These are phyloP conservation scores for Aspergillus niger DNA, from an alignment of 2,329 filamentous ascomycete species.

Conservation along the genomic window DNA sequence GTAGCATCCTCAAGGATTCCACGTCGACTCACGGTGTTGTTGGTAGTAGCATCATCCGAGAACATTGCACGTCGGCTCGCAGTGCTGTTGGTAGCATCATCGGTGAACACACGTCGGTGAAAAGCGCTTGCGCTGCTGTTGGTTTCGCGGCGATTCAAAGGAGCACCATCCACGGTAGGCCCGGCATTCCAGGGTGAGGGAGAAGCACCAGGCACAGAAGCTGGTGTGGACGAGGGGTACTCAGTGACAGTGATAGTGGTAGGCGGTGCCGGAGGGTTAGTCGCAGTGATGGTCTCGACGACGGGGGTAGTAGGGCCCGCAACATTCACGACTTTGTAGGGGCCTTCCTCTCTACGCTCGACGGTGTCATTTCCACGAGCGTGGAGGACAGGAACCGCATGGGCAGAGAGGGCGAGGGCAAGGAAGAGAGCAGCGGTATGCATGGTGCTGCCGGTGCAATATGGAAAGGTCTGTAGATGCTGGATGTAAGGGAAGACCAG, in stretches of 20 bases:
- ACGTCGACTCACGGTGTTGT: background rate
- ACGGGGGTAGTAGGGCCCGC: conserved; percentile 26
- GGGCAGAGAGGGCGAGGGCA: conserved; percentile 31
- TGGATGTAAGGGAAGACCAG: conserved; percentile 5
- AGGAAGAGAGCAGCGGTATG: conserved; percentile 32
- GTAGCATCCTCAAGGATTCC: background rate
- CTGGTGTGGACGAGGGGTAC: conserved; percentile 23
- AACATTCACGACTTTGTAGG: conserved; percentile 38
- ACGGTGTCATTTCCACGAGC: conserved; percentile 24
- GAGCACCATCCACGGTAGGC: background rate
- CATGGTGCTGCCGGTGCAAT: conserved; percentile 25
- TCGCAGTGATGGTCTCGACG: conserved; percentile 20
- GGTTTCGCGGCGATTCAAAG: conserved; percentile 3
- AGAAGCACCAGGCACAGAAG: conserved; percentile 23
- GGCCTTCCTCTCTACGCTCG: conserved; percentile 25
- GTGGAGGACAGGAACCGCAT: conserved; percentile 32
- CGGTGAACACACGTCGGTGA: too few relatives aligned
- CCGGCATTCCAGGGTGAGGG: conserved; percentile 3
- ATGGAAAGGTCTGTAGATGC: conserved; percentile 8
- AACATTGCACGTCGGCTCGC: too few relatives aligned
- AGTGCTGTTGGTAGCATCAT: background rate
- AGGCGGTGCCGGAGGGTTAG: conserved; percentile 19
- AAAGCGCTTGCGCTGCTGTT: conserved; percentile 3
- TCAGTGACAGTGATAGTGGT: conserved; percentile 29
- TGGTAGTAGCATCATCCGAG: too few relatives aligned